These are phyloP conservation scores for Phytophthora crassamura DNA, from an alignment of 352 stramenopile genomes.

Conservation along the genomic window DNA sequence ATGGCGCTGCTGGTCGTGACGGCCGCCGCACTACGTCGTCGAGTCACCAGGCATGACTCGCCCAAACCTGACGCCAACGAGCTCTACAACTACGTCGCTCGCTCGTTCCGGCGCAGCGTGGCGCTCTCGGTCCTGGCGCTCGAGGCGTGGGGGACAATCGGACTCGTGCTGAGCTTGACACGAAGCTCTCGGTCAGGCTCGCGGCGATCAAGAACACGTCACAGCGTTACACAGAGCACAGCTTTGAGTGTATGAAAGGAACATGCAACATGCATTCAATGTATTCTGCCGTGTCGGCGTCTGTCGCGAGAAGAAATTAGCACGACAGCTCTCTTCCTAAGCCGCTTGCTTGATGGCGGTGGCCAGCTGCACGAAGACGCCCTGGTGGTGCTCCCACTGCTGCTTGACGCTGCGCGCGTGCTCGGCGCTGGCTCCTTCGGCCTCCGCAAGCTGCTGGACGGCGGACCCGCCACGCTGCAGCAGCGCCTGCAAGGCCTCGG, in stretches of 20 bases:
- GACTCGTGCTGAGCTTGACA: constrained; percentile 15
- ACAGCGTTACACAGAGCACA: neutral
- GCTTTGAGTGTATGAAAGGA: constrained; percentile 17
- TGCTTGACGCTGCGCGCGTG: constrained; percentile 50
- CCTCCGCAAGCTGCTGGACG: constrained; percentile 54
- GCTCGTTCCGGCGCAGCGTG: constrained; percentile 15
- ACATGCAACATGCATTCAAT: constrained; percentile 34
- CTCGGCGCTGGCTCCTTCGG: constrained; percentile 27
- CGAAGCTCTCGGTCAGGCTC: neutral
- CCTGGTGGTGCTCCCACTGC: constrained; percentile 71
- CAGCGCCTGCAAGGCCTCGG: constrained; percentile 76
- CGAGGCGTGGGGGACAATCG: constrained; percentile 17
- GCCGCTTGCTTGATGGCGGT: constrained; percentile 80
- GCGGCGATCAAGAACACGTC: neutral
- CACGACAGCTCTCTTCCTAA: constrained; percentile 25
- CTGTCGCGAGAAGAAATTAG: constrained; percentile 22
- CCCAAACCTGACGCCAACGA: constrained; percentile 7
- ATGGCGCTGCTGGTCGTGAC: constrained; percentile 21
- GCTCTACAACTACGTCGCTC: constrained; percentile 14
- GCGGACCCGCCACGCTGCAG: constrained; percentile 71
- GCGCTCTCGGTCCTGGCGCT: constrained; percentile 6
- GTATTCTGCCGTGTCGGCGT: constrained; percentile 9
- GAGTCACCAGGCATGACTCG: neutral
- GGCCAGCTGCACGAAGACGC: constrained; percentile 75
- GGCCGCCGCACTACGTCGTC: constrained; percentile 14